Base-by-base conservation (phyloP, 495 filamentous ascomycete species). In the Lophiotrema nucula region DNA sequence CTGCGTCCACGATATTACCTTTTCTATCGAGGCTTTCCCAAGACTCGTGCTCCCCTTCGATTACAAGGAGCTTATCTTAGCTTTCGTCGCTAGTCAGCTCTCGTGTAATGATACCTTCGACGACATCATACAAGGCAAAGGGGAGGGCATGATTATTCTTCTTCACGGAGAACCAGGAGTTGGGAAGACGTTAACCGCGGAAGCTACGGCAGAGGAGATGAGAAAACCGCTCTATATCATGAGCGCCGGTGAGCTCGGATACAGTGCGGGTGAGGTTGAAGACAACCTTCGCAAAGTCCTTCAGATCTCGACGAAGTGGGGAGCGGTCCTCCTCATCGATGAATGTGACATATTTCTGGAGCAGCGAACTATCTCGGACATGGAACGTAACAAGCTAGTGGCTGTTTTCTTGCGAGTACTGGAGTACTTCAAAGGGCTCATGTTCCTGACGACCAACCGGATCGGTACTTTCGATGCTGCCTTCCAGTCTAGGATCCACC, bases 331-430 rank as follows among this genome's bases (percentile, higher is more conserved):
- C 0, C 70, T 83, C 0, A 71, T 88, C 1, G 85, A 88, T 50
- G 84, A 88, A 70, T 80, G 79, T 23, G 85, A 88, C 55, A 80
- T 86, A n/a, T 87, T 85, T 72, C 74, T 88, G 22, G 80, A 84
- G 68, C 44, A 56, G 38, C 68, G 68, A 15, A 54, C 35, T 2
- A 54, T 64, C 5, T 54, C 64, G 46, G 68, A 72, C 41, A 58
- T 72, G 6, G 65, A 69, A 47, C 61, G 71, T 0, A 73, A 72
- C 59, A 67, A 70, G 55, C 64, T 72, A 25, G 68, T 53, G 15
- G 21, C 45, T 10, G 33, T 79, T 33, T 81, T 80, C 66, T 60
- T 79, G 19, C 67, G 78, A 49, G 47, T 80, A 72, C 55, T 82
- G 46, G 71, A 81, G 57, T 78, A 83, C 73, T 80, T 78, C 64